Percentiles rank a stretch among this genome's conserved stretches.
These are phyloP conservation scores for Penicillium robsamsonii DNA, from an alignment of 495 filamentous ascomycete species.

Conservation along the genomic window DNA sequence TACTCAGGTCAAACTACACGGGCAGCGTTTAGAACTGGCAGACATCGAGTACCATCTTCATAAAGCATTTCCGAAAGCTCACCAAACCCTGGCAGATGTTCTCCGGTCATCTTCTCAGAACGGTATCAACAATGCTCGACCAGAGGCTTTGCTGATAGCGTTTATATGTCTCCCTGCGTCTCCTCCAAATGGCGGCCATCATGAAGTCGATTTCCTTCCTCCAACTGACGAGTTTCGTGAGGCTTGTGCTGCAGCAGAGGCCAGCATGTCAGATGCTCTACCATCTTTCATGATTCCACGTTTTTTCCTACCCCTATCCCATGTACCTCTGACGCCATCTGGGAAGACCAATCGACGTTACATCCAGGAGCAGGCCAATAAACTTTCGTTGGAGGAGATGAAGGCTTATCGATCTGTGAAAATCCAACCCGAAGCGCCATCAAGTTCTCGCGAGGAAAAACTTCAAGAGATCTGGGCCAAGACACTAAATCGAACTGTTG, in stretches of 20 bases:
- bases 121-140: too few relatives aligned
- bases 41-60: not conserved
- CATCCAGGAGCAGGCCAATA: not conserved
- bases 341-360: conserved; percentile 22
- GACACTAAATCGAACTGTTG: conserved; percentile 11
- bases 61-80: not conserved
- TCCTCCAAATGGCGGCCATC: too few relatives aligned
- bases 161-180: conserved; percentile 5
- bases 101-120: not conserved
- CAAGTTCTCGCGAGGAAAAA: conserved; percentile 20
- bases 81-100: not conserved
- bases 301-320: conserved; percentile 2
- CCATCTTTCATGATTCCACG: conserved; percentile 13
- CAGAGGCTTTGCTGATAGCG: not conserved
- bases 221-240: too few relatives aligned
- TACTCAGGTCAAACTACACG: not conserved
- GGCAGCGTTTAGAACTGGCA: not conserved
- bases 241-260: not conserved
- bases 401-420: not conserved
- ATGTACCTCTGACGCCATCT: conserved; percentile 14
- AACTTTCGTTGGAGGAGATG: conserved; percentile 10
- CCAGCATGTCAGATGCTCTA: not conserved
- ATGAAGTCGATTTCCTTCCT: too few relatives aligned
- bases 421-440: not conserved
- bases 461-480: conserved; percentile 28